These are phyloP conservation scores for Cyclospora cayetanensis DNA, from an alignment of 169 alveolate genomes.

Conservation along the genomic window DNA sequence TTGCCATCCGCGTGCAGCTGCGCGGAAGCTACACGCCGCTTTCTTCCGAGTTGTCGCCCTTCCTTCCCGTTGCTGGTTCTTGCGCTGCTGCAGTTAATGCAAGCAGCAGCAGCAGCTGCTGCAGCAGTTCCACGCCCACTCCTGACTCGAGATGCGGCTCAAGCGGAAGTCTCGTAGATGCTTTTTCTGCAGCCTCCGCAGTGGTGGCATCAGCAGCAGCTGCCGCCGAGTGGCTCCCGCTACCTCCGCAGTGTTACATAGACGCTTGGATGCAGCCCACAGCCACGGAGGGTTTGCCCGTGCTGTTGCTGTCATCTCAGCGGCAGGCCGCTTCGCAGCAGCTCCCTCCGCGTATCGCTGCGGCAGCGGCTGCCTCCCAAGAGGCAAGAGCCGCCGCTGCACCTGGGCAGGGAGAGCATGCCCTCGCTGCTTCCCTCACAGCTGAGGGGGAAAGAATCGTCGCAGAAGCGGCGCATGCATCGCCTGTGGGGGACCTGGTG, in stretches of 20 bases:
- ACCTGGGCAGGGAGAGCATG: neutral
- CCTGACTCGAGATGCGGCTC: too few relatives aligned
- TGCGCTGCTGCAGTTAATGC: too few relatives aligned
- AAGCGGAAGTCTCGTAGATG: neutral
- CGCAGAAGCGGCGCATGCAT: neutral
- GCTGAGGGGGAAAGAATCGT: neutral
- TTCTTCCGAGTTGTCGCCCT: neutral
- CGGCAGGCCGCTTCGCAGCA: neutral
- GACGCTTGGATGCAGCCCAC: neutral
- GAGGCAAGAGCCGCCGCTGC: neutral
- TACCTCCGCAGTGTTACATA: neutral
- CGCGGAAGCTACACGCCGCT: neutral
- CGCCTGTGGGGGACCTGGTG: neutral
- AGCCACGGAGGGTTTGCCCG: neutral
- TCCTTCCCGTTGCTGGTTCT: neutral
- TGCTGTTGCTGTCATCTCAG: neutral
- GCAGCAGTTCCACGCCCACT: neutral
- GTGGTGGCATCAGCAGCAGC: neutral
- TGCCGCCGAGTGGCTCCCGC: neutral
- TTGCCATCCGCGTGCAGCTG: neutral
- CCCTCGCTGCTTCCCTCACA: neutral
- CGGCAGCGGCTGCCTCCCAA: neutral
- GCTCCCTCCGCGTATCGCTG: neutral
- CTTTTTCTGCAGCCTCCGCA: neutral
- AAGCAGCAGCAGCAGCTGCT: neutral